Base-by-base conservation (phyloP, 306 rosid genomes). In the Cucurbita ficifolia region DNA sequence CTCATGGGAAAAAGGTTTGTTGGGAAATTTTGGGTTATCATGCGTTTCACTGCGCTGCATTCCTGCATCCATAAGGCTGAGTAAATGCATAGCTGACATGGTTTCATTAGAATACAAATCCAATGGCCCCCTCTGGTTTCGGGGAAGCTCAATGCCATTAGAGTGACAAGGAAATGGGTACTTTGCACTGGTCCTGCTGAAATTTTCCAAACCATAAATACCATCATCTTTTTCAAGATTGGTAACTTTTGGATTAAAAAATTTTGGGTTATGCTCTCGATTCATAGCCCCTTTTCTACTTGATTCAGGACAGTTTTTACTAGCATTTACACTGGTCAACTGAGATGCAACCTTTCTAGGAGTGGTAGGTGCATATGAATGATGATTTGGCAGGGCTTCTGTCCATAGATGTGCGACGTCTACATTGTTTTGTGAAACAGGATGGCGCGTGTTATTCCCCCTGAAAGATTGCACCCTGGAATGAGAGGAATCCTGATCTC, bases 41-140 rank as follows among this genome's bases (percentile, higher is more conserved):
- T 79, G 81, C 56, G 88, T 72, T 49, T 89, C 75, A 51, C 85
- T 83, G 17, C 95, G 83, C 80, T 77, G 92, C 96, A 84, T 87
- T 79, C 95, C 87, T 50, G 98, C 91, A 86, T 90, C 95, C 98
- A 95, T 91, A 45, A 95, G 97, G 91, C 96, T 95, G 72, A 95
- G 97, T 76, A 95, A 87, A 88, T 95, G 99, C 99, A 95, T 95
- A 71, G 99, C 97, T 17, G 97, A 95, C 81, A 95, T 95, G 62
- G 96, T 88, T 64, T 95, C 99, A 67, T 91, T 91, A 60, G 97
- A 83, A 87, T 87, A 95, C 79, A 88, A 76, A 85, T 95, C 96
- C 75, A 86, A 78, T 22, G 99, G 81, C 22, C 89, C 89, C 81
- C 82, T 77, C 73, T 76, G 42, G 70, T 82, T 88, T 76, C 81